phyloP scores from a whole-genome alignment of 2,329 filamentous ascomycete species.

The Trichoderma oligosporum region DNA sequence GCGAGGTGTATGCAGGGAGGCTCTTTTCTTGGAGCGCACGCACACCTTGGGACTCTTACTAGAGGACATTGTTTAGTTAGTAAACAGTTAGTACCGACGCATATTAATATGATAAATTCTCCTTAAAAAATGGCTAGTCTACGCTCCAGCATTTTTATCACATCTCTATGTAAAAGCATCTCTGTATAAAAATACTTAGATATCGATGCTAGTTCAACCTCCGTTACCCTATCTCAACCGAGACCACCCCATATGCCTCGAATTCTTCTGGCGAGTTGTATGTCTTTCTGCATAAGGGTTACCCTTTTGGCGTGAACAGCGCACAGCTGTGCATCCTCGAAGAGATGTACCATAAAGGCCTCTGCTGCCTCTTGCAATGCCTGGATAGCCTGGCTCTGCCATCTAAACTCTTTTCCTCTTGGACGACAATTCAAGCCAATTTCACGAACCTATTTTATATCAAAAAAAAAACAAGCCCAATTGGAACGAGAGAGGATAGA shows the following conservation, averaged over 20 bases:
- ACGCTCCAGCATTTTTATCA: not conserved
- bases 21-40: not conserved
- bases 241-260: slow-evolving; percentile 71
- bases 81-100: too few relatives aligned
- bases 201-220: slow-evolving; percentile 19
- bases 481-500: not conserved
- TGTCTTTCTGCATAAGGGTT: slow-evolving; percentile 97
- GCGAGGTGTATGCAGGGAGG: not conserved
- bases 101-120: not conserved
- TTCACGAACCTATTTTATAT: slow-evolving; percentile 49
- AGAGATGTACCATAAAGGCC: slow-evolving; percentile 92
- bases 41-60: not conserved
- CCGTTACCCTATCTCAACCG: slow-evolving; percentile 34
- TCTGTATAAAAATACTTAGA: slow-evolving; percentile 8
- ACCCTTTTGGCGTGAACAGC: slow-evolving; percentile 96
- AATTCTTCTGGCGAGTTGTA: slow-evolving; percentile 82
- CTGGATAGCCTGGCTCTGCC: slow-evolving; percentile 93
- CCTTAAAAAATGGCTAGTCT: not conserved
- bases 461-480: not conserved
- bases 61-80: not conserved
- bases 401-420: slow-evolving; percentile 69
- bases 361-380: slow-evolving; percentile 95
- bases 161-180: not conserved
- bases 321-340: slow-evolving; percentile 79
- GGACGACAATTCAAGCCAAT: slow-evolving; percentile 65